A percentile compares a stretch with the other conserved stretches of the same genome.
Evolutionary conservation across 2,329 filamentous ascomycete species (phyloP).

Genomic region (Metarhizium album): DNA sequence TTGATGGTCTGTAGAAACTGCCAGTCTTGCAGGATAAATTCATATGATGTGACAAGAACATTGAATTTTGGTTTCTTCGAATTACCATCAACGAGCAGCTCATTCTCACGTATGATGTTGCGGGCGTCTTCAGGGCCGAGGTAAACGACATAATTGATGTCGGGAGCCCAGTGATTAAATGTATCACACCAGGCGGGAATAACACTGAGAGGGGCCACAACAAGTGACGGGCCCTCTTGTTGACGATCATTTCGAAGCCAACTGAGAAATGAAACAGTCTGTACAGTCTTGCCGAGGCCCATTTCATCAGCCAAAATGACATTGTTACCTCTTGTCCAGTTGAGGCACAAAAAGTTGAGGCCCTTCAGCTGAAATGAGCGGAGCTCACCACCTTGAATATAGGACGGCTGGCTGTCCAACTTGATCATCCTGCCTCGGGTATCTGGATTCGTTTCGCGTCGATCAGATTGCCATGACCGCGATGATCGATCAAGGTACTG

Average conservation of each 20-base stretch:
- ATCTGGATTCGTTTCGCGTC: slow-evolving; percentile 61
- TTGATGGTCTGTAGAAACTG: slow-evolving; percentile 81
- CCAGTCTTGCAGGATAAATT: slow-evolving; percentile 84
- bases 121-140: slow-evolving; percentile 82
- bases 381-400: slow-evolving; percentile 74
- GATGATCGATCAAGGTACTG: slow-evolving; percentile 77
- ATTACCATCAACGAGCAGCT: slow-evolving; percentile 79
- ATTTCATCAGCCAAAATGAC: slow-evolving; percentile 98
- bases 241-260: slow-evolving; percentile 85
- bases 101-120: slow-evolving; percentile 79
- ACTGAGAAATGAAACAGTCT: slow-evolving; percentile 93
- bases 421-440: slow-evolving; percentile 65
- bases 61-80: slow-evolving; percentile 90
- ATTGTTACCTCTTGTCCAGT: slow-evolving; percentile 90
- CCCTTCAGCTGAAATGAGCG: slow-evolving; percentile 90
- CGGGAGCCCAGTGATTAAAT: slow-evolving; percentile 91
- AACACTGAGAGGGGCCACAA: slow-evolving; percentile 93
- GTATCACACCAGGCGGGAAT: slow-evolving; percentile 98
- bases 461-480: slow-evolving; percentile 71
- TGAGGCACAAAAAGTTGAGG: slow-evolving; percentile 89
- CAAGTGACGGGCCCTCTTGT: slow-evolving; percentile 90
- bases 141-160: slow-evolving; percentile 95
- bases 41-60: slow-evolving; percentile 93
- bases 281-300: slow-evolving; percentile 96
- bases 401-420: slow-evolving; percentile 72